These are phyloP conservation scores for Truncatella angustata DNA, from an alignment of 2,329 filamentous ascomycete species.

Conservation along the genomic window DNA sequence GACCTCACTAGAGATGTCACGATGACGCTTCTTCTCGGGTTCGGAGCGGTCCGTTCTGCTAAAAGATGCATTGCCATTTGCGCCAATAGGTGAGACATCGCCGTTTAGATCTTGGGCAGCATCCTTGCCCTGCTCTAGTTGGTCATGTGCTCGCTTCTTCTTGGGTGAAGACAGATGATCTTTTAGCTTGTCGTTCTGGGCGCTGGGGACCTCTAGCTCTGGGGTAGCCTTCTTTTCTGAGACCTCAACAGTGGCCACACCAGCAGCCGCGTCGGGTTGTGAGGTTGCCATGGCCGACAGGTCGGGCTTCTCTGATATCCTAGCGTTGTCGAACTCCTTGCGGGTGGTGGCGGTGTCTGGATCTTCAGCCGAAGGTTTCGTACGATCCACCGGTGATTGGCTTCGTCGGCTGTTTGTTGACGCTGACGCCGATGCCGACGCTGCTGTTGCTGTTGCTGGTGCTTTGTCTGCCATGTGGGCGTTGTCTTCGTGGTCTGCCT, in stretches of 20 bases:
- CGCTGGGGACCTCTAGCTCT: background rate
- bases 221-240: slow-evolving; percentile 15
- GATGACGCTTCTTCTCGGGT: slow-evolving; percentile 64
- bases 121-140: slow-evolving; percentile 51
- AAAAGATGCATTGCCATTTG: slow-evolving; percentile 37
- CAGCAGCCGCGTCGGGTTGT: slow-evolving; percentile 21
- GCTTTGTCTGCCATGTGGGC: slow-evolving; percentile 6
- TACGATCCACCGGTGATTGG: slow-evolving; percentile 22
- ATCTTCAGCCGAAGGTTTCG: slow-evolving; percentile 43
- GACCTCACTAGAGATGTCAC: slow-evolving; percentile 47
- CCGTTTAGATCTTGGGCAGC: slow-evolving; percentile 31
- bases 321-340: slow-evolving; percentile 63
- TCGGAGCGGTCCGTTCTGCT: slow-evolving; percentile 53
- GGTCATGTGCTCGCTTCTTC: slow-evolving; percentile 63
- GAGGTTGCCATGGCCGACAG: slow-evolving; percentile 15
- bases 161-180: slow-evolving; percentile 59
- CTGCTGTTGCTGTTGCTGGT: too few species aligned
- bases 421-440: too few species aligned
- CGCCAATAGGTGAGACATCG: slow-evolving; percentile 39
- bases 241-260: slow-evolving; percentile 33
- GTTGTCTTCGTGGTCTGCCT: background rate
- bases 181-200: slow-evolving; percentile 37
- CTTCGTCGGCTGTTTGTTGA: slow-evolving; percentile 16
- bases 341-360: slow-evolving; percentile 62
- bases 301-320: slow-evolving; percentile 51